phyloP scores from a whole-genome alignment of 345 rosid species.

The Laguncularia racemosa region DNA sequence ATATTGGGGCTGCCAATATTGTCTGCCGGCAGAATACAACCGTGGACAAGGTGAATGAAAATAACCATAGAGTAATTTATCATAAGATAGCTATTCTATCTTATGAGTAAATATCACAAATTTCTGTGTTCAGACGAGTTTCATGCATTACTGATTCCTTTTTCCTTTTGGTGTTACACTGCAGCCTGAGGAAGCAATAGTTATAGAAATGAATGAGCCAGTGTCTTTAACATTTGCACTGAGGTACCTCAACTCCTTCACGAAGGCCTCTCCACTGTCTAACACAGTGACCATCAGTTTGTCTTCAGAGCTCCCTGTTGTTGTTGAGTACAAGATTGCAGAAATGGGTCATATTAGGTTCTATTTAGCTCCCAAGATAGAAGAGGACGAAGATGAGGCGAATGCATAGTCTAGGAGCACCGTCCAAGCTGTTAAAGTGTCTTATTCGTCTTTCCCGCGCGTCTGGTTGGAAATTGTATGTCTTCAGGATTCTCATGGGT shows the following conservation, averaged over 20 bases:
- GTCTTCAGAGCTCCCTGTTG: conserved; percentile 94
- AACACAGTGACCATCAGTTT: conserved; percentile 76
- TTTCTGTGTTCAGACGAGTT: no score
- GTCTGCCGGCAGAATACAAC: conserved; percentile 92
- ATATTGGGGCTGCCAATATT: conserved; percentile 90
- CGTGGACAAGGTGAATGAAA: conserved; percentile 63
- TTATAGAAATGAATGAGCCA: conserved; percentile 90
- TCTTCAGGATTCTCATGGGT: no score
- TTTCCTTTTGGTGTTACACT: conserved; percentile 9
- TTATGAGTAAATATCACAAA: no score
- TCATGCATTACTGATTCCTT: background rate
- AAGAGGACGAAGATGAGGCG: conserved; percentile 87
- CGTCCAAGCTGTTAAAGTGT: no score
- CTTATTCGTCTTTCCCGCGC: no score
- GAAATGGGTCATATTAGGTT: conserved; percentile 94
- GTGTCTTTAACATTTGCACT: conserved; percentile 86
- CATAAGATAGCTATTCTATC: no score
- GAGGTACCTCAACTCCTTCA: conserved; percentile 97
- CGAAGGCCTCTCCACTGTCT: conserved; percentile 90
- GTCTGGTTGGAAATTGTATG: no score
- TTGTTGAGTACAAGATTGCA: conserved; percentile 96
- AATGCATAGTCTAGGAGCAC: conserved; percentile 23
- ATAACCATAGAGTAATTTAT: background rate
- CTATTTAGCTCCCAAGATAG: conserved; percentile 98
- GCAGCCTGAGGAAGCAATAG: conserved; percentile 92